These are phyloP conservation scores for Setaria viridis DNA, from an alignment of 202 grass and related monocot genomes.

Conservation along the genomic window DNA sequence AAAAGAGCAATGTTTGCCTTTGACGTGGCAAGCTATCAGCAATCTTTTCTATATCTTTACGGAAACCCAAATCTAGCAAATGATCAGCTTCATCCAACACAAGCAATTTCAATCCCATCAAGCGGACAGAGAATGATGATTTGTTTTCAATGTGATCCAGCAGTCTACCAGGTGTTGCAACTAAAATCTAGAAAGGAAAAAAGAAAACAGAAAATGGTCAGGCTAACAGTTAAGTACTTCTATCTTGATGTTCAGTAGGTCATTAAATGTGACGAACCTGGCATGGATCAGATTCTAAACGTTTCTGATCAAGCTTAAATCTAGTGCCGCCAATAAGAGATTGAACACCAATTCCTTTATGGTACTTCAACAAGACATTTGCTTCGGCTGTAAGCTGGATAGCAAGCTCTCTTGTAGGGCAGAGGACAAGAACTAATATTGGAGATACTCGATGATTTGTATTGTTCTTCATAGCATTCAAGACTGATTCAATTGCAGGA, in stretches of 20 bases:
- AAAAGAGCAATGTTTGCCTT: conserved; percentile 86
- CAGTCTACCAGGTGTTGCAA: conserved; percentile 92
- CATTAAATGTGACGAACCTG: conserved; percentile 64
- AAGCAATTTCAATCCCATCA: conserved; percentile 97
- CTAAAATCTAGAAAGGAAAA: conserved; percentile 74
- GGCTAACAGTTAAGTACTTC: conserved; percentile 14
- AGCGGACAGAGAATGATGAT: conserved; percentile 86
- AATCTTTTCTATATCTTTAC: conserved; percentile 93
- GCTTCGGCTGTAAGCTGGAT: conserved; percentile 92
- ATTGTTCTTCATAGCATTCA: conserved; percentile 65
- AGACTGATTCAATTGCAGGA: conserved; percentile 98
- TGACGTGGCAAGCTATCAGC: conserved; percentile 94
- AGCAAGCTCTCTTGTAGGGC: conserved; percentile 92
- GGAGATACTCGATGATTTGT: conserved; percentile 77
- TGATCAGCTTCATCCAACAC: conserved; percentile 99
- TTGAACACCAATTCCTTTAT: conserved; percentile 88
- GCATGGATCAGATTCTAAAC: conserved; percentile 81
- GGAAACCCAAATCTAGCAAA: conserved; percentile 91
- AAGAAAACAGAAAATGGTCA: conserved; percentile 37
- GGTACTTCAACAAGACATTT: conserved; percentile 83
- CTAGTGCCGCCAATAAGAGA: conserved; percentile 87
- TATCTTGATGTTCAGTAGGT: conserved; percentile 35
- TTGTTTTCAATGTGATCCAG: conserved; percentile 97
- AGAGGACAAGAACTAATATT: conserved; percentile 80
- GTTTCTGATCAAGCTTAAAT: conserved; percentile 92